Evolutionary conservation across 192 early-diverging fungal species (phyloP), one percentile per base, ranked within the genome.

Genomic region (Coemansia sp.): DNA sequence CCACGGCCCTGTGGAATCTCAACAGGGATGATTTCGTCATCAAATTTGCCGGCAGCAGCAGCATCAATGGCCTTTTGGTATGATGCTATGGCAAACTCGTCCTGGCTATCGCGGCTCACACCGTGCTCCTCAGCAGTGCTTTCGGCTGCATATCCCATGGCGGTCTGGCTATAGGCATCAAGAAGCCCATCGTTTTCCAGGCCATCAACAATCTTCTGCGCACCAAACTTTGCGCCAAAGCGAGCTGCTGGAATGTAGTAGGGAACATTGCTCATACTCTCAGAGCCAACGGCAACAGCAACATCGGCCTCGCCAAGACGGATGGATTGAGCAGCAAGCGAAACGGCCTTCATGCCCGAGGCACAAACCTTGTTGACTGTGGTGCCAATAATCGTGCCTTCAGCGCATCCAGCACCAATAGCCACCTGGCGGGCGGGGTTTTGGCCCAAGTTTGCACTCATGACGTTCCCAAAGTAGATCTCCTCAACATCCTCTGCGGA

Each of bases 341-440:
- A 77, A 41, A 91, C 83, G 9, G 92, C 91, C 72, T 94, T 93
- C 89, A 94, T 89, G 12, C 89, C 91, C 39, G 89, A 90, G 14
- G 92, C 91, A 61, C 92, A 94, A 37, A 93, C 91, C 77, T 93
- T 93, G 84, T 92, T 93, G 68, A 94, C 89, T 6, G 91, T 91
- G 6, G 91, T 93, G 53, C 88, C 85, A 46, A 89, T 79, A 19
- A 88, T 85, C 19, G 81, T 81, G 43, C 86, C 64, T 42, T 61
- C 38, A n/a, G 76, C 74, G 60, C 93, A 86, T 14, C 91, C 91
- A 12, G 92, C 88, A 46, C 86, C 85, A 20, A 94, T 79, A 19
- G 91, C 88, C 44, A 88, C 92, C 73, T 93, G 91, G 61, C 92
- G 90, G 25, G 92, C 92, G 43, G 91, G 91, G 86, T 93, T 94